These are phyloP conservation scores for Brassica cretica DNA, from an alignment of 345 rosid genomes.

Conservation along the genomic window DNA sequence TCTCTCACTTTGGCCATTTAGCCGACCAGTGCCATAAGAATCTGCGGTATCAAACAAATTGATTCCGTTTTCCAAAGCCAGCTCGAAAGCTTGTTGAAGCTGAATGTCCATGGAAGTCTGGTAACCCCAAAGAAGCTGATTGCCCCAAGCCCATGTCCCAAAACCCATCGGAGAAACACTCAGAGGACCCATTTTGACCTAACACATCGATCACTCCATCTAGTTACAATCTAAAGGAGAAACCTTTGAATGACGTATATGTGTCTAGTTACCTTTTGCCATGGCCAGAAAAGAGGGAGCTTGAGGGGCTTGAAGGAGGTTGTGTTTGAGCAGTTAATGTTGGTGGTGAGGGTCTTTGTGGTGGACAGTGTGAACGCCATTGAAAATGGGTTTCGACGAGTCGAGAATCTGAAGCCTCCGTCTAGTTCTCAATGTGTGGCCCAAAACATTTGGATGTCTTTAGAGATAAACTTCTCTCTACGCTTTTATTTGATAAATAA, in stretches of 20 bases:
- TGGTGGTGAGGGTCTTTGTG: constrained; percentile 28
- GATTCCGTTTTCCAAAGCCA: constrained; percentile 76
- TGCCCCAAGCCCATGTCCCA: constrained; percentile 99
- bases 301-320: constrained; percentile 56
- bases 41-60: constrained; percentile 91
- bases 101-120: constrained; percentile 77
- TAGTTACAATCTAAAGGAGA: constrained; percentile 5
- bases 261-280: constrained; percentile 60
- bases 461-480: no score
- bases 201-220: background rate
- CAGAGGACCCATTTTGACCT: constrained; percentile 89
- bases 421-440: constrained; percentile 19
- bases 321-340: constrained; percentile 43
- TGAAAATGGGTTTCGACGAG: background rate
- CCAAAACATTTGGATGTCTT: background rate
- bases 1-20: constrained; percentile 87
- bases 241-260: background rate
- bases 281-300: constrained; percentile 82
- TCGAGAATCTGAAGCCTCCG: constrained; percentile 3
- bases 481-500: no score
- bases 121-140: constrained; percentile 93
- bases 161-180: constrained; percentile 94
- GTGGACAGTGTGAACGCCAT: constrained; percentile 55
- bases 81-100: constrained; percentile 71
- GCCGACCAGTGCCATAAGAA: constrained; percentile 85